These are phyloP conservation scores for Trichoderma semiorbis DNA, from an alignment of 2,329 filamentous ascomycete species.

Conservation along the genomic window DNA sequence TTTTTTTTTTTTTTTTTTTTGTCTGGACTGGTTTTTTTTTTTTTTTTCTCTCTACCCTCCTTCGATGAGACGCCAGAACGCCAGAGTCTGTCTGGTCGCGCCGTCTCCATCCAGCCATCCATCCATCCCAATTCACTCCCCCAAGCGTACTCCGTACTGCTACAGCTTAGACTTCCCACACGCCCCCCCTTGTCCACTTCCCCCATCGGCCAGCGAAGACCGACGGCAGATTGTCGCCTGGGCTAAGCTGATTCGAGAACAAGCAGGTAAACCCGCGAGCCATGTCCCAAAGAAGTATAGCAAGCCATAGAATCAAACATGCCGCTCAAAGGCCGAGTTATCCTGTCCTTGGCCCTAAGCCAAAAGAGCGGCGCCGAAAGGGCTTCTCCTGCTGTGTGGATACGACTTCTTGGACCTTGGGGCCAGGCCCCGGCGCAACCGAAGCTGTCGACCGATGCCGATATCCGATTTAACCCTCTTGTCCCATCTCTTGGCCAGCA, in stretches of 20 bases:
- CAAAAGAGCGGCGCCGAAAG: slow-evolving; percentile 12
- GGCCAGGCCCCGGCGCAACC: slow-evolving; percentile 17
- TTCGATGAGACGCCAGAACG: slow-evolving; percentile 14
- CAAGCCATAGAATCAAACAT: background rate
- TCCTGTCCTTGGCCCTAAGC: slow-evolving; percentile 1
- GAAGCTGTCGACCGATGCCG: slow-evolving; percentile 17
- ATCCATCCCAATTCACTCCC: slow-evolving; percentile 10
- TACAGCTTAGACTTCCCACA: background rate
- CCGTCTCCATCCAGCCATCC: slow-evolving; percentile 13
- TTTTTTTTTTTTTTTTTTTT: background rate
- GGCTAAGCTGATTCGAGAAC: slow-evolving; percentile 7
- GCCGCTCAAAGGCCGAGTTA: slow-evolving; percentile 5
- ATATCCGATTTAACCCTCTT: slow-evolving; percentile 17
- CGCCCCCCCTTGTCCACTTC: background rate
- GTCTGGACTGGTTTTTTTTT: background rate
- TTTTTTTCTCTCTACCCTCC: background rate
- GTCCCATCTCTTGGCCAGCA: background rate
- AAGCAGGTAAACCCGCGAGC: background rate
- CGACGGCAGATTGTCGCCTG: slow-evolving; percentile 15
- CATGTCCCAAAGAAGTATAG: background rate
- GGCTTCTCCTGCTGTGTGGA: background rate
- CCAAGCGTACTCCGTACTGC: background rate
- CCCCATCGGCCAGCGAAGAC: slow-evolving; percentile 16
- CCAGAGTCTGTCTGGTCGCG: background rate
- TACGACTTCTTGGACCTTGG: background rate